Conservation (phyloP, 805 yeast species). For the Nakazawaea holstii region DNA sequence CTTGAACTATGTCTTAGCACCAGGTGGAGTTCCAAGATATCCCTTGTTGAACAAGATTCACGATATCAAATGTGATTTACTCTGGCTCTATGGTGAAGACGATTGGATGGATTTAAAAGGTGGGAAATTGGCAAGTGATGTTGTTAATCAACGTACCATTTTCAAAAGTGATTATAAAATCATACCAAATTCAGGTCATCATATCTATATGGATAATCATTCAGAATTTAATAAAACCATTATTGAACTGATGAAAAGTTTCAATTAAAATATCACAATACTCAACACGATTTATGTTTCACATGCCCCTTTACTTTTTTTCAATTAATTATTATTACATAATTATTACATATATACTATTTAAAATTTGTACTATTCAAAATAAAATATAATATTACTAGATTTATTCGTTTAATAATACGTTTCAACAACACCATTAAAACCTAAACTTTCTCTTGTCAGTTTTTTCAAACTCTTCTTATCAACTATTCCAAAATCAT, state of each 20-base stretch:
- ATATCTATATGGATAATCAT: conserved; percentile 67
- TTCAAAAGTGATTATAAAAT: conserved; percentile 17
- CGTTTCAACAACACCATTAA: conserved; percentile 21
- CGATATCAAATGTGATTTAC: conserved; percentile 50
- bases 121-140: conserved; percentile 34
- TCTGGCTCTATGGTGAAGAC: conserved; percentile 83
- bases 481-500: conserved; percentile 71
- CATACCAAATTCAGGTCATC: conserved; percentile 66
- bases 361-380: too few relatives aligned
- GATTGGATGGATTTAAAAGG: conserved; percentile 59
- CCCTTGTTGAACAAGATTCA: conserved; percentile 57
- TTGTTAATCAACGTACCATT: conserved; percentile 24
- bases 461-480: conserved; percentile 57
- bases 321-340: too few relatives aligned
- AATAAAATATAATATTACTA: too few relatives aligned
- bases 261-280: too few relatives aligned
- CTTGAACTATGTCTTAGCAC: conserved; percentile 74
- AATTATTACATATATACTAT: too few relatives aligned
- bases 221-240: conserved; percentile 46
- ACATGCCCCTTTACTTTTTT: too few relatives aligned
- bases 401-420: conserved; percentile 12
- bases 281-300: too few relatives aligned
- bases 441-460: conserved; percentile 38
- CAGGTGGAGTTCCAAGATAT: conserved; percentile 85
- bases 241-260: conserved; percentile 41